A percentile compares a stretch with the other conserved stretches of the same genome.
These are phyloP conservation scores for Heterobasidion irregulare DNA, from an alignment of 1,284 basidiomycete genomes.

Conservation along the genomic window DNA sequence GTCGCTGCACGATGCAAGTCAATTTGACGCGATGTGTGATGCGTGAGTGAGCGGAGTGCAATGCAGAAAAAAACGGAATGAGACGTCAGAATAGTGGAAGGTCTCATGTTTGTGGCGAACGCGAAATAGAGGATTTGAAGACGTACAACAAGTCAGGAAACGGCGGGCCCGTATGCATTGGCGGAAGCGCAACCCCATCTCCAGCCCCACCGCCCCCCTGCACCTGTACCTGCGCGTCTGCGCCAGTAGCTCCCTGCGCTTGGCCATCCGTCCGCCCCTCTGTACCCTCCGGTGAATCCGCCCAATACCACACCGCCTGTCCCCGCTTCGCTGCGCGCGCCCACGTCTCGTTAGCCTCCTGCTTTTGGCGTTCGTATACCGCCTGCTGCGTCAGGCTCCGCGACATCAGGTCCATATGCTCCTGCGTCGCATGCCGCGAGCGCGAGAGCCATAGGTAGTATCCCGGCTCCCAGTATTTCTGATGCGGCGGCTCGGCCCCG, in stretches of 20 bases:
- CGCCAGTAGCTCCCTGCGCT: background rate
- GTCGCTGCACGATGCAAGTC: slow-evolving; percentile 3
- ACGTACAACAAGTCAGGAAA: slow-evolving; percentile 7
- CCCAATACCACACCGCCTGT: slow-evolving; percentile 2
- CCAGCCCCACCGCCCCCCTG: slow-evolving; percentile 9
- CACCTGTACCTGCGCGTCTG: background rate
- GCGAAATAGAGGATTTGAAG: background rate
- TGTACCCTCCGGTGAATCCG: background rate
- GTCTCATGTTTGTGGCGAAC: background rate
- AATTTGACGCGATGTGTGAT: background rate
- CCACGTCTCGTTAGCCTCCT: slow-evolving; percentile 37
- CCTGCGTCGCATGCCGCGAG: slow-evolving; percentile 41
- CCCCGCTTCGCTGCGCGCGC: slow-evolving; percentile 12
- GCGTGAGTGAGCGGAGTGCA: background rate
- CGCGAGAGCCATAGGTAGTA: slow-evolving; percentile 66
- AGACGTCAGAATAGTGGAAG: background rate
- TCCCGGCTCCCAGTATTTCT: slow-evolving; percentile 61
- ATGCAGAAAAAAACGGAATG: background rate
- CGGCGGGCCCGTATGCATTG: slow-evolving; percentile 8
- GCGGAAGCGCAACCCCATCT: background rate
- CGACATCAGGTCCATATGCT: slow-evolving; percentile 53
- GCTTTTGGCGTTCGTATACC: slow-evolving; percentile 29
- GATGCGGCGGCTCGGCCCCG: slow-evolving; percentile 13
- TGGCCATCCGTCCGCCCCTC: background rate
- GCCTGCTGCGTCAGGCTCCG: slow-evolving; percentile 43